Conservation (phyloP, 805 yeast species). For the Metschnikowia orientalis region DNA sequence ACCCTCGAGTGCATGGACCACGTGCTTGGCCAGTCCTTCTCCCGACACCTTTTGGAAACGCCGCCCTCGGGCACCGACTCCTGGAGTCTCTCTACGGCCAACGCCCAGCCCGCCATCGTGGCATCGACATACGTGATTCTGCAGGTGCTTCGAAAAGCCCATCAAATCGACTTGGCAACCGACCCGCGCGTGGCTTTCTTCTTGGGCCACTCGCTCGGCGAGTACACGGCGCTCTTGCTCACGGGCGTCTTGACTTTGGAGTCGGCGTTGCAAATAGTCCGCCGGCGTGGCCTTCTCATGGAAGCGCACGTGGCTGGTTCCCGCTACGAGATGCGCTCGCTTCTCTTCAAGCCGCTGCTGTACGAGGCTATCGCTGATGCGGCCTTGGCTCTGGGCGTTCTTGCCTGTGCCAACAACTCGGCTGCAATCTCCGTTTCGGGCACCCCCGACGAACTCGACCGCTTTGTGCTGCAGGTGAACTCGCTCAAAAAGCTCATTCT, state of each 20-base stretch:
- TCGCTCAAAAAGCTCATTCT: constrained; percentile 18
- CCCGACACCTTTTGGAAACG: constrained; percentile 9
- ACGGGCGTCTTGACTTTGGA: constrained; percentile 13
- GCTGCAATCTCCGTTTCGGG: constrained; percentile 47
- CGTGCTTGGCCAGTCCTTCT: constrained; percentile 10
- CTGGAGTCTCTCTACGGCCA: constrained; percentile 19
- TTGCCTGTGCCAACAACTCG: constrained; percentile 47
- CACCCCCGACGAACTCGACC: constrained; percentile 19
- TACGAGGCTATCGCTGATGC: constrained; percentile 21
- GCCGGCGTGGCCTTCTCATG: constrained; percentile 17
- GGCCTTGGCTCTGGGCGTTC: constrained; percentile 20
- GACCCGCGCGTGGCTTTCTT: constrained; percentile 12
- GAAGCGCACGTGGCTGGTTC: constrained; percentile 5
- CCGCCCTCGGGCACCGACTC: constrained; percentile 10
- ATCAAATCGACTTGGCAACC: constrained; percentile 17
- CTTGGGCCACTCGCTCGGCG: constrained; percentile 19
- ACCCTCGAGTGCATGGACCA: constrained; percentile 15
- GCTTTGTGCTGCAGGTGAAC: constrained; percentile 17
- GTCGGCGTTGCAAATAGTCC: constrained; percentile 14
- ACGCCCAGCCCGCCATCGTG: constrained; percentile 54
- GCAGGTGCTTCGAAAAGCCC: constrained; percentile 6
- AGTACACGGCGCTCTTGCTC: constrained; percentile 17
- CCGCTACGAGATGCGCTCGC: constrained; percentile 31
- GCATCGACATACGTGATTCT: constrained; percentile 28
- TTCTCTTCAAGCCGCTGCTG: constrained; percentile 24